Percentiles rank a stretch among this genome's conserved stretches.
phyloP scores from a whole-genome alignment of 352 stramenopile genomes.

The Phytophthora europaea region DNA sequence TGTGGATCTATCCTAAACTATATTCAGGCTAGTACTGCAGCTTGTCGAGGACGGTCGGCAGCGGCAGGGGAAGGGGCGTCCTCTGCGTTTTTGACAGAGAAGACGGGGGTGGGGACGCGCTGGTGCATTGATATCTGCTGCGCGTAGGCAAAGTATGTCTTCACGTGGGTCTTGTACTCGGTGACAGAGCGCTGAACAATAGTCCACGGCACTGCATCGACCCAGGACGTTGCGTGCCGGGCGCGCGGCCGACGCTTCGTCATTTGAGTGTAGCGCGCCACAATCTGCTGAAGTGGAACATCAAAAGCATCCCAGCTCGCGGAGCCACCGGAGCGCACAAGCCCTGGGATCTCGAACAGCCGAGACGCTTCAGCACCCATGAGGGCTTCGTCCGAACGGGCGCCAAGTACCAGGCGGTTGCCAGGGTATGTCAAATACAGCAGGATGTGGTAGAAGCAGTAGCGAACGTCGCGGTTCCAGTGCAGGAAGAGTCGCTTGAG shows the following conservation, averaged over 20 bases:
- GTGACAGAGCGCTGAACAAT: conserved; percentile 63
- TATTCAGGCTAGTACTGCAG: conserved; percentile 40
- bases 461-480: conserved; percentile 88
- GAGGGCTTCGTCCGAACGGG: conserved; percentile 77
- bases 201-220: conserved; percentile 48
- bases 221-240: conserved; percentile 47
- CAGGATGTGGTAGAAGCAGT: conserved; percentile 85
- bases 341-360: conserved; percentile 79
- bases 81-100: conserved; percentile 56
- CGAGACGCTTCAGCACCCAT: conserved; percentile 69
- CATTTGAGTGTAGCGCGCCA: conserved; percentile 58
- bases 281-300: conserved; percentile 59
- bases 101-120: conserved; percentile 66
- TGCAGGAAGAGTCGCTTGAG: conserved; percentile 81
- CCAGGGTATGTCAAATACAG: conserved; percentile 85
- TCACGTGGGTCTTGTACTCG: conserved; percentile 76
- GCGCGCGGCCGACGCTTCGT: conserved; percentile 39
- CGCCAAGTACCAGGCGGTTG: conserved; percentile 78
- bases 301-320: conserved; percentile 76
- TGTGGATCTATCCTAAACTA: conserved; percentile 3
- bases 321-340: conserved; percentile 50
- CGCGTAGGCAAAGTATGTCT: conserved; percentile 73
- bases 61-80: conserved; percentile 13
- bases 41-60: conserved; percentile 14
- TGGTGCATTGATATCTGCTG: conserved; percentile 75